phyloP scores from a whole-genome alignment of 768 basidiomycete species.

The Scleroderma citrinum region DNA sequence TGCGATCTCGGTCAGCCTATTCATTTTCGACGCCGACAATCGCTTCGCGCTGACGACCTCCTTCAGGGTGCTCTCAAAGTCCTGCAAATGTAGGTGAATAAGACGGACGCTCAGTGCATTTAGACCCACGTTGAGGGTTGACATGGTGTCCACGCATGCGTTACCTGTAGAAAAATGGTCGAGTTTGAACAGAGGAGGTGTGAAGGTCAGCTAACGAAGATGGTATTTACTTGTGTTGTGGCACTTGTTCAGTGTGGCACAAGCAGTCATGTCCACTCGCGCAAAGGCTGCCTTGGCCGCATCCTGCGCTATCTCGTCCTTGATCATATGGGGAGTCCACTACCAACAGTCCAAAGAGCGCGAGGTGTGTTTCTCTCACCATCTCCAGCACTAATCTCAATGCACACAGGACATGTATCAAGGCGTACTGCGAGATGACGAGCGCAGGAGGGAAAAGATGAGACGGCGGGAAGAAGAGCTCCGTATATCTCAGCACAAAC shows the following conservation, averaged over 20 bases:
- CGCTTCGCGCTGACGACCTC: slow-evolving; percentile 79
- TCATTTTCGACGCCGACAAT: slow-evolving; percentile 84
- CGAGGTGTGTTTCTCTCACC: slow-evolving; percentile 42
- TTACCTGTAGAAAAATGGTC: slow-evolving; percentile 7
- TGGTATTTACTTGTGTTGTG: slow-evolving; percentile 40
- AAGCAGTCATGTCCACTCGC: slow-evolving; percentile 47
- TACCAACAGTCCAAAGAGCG: slow-evolving; percentile 79
- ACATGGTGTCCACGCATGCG: slow-evolving; percentile 30
- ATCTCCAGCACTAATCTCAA: slow-evolving; percentile 5
- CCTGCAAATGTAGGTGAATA: slow-evolving; percentile 37
- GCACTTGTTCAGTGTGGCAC: slow-evolving; percentile 3
- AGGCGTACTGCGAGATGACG: slow-evolving; percentile 87
- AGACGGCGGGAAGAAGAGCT: slow-evolving; percentile 57
- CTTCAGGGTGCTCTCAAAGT: slow-evolving; percentile 75
- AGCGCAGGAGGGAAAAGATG: slow-evolving; percentile 68
- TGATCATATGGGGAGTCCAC: slow-evolving; percentile 88
- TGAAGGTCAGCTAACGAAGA: slow-evolving; percentile 9
- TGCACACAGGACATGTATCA: slow-evolving; percentile 75
- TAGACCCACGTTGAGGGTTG: slow-evolving; percentile 35
- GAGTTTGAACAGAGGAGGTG: slow-evolving; percentile 9
- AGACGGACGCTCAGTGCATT: neutral
- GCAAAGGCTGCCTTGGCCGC: slow-evolving; percentile 73
- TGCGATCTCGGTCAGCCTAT: slow-evolving; percentile 66
- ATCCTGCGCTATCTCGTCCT: slow-evolving; percentile 54
- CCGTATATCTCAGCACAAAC: slow-evolving; percentile 54